A percentile compares a stretch with the other conserved stretches of the same genome.
phyloP scores from a whole-genome alignment of 2,329 filamentous ascomycete genomes.

The Didymella exigua region DNA sequence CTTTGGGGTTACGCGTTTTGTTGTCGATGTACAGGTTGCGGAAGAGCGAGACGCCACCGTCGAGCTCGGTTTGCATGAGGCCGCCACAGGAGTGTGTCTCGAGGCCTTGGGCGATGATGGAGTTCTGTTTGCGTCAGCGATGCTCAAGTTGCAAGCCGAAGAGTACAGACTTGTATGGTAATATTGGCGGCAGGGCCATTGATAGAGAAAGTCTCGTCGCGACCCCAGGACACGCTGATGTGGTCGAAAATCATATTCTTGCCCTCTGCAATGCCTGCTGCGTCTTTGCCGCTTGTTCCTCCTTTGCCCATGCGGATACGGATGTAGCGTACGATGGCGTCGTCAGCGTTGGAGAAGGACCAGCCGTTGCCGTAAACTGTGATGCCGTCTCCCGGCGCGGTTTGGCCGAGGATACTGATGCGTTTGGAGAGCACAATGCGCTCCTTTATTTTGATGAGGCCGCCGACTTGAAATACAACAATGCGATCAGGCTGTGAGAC shows the following conservation, averaged over 20 bases:
- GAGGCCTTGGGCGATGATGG: constrained; percentile 61
- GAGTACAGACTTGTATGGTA: constrained; percentile 50
- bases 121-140: constrained; percentile 39
- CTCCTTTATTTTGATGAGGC: constrained; percentile 56
- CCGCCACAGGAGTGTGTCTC: constrained; percentile 61
- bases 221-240: constrained; percentile 60
- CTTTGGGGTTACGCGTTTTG: constrained; percentile 63
- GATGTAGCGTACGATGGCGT: constrained; percentile 62
- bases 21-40: constrained; percentile 64
- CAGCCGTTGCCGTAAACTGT: constrained; percentile 62
- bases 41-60: constrained; percentile 57
- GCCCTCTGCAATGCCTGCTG: constrained; percentile 59
- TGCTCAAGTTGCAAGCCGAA: neutral
- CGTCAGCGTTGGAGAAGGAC: constrained; percentile 59
- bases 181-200: constrained; percentile 56
- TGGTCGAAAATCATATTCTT: constrained; percentile 64
- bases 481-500: constrained; percentile 57
- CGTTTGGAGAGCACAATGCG: constrained; percentile 57
- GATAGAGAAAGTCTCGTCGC: constrained; percentile 62
- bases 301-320: constrained; percentile 60
- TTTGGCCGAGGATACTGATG: constrained; percentile 59
- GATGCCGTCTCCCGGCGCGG: constrained; percentile 57
- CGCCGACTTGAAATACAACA: constrained; percentile 58
- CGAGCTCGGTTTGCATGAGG: constrained; percentile 56
- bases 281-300: constrained; percentile 61